phyloP scores from a whole-genome alignment of 2,329 filamentous ascomycete species.

The Rutstroemia sydowiana region DNA sequence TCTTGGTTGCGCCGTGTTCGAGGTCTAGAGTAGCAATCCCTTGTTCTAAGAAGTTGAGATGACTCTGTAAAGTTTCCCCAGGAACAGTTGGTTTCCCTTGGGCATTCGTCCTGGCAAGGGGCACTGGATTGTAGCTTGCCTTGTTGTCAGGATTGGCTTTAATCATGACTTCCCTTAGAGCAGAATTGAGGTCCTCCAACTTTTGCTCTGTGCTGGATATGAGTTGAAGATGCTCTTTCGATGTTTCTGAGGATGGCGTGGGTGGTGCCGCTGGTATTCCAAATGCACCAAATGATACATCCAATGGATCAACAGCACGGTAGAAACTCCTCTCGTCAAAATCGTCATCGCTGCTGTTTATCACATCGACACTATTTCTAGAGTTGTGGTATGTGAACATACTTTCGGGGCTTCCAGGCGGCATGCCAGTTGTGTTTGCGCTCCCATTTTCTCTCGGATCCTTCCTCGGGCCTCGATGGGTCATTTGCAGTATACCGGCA shows the following conservation, averaged over 20 bases:
- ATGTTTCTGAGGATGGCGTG: conserved; percentile 11
- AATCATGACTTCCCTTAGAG: conserved; percentile 59
- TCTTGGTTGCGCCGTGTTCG: conserved; percentile 36
- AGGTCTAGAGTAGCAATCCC: conserved; percentile 54
- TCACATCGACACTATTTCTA: conserved; percentile 49
- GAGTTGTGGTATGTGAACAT: conserved; percentile 62
- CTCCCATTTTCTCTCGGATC: conserved; percentile 36
- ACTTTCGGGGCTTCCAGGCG: conserved; percentile 71
- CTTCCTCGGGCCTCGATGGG: conserved; percentile 65
- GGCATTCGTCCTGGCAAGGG: conserved; percentile 35
- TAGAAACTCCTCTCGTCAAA: conserved; percentile 77
- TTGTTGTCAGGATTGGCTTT: conserved; percentile 46
- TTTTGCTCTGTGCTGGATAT: conserved; percentile 57
- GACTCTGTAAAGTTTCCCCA: conserved; percentile 42
- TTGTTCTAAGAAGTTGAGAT: conserved; percentile 66
- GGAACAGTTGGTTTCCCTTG: conserved; percentile 34
- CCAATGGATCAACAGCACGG: conserved; percentile 57
- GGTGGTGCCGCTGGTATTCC: conserved; percentile 11
- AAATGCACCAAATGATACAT: conserved; percentile 35
- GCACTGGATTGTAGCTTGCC: conserved; percentile 17
- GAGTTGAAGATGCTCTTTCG: conserved; percentile 36
- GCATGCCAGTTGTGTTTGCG: conserved; percentile 44
- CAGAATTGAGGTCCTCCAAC: conserved; percentile 60
- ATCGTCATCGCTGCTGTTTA: conserved; percentile 43
- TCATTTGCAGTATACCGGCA: conserved; percentile 83